phyloP scores from a whole-genome alignment of 225 moss, liverwort and hornwort species.

The Ulota crispa region DNA sequence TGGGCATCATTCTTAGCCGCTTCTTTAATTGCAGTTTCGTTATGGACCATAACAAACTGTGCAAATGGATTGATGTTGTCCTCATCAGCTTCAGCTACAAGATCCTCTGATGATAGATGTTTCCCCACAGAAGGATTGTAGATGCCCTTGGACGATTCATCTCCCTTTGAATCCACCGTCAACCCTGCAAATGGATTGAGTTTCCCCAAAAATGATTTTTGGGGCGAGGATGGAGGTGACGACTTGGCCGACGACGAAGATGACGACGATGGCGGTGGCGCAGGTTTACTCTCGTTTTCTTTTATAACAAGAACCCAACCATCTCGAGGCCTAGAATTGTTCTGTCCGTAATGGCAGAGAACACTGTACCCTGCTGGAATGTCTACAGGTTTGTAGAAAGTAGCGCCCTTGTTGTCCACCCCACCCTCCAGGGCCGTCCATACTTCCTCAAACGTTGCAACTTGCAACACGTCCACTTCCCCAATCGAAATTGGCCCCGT shows the following conservation, averaged over 20 bases:
- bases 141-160: slow-evolving; percentile 16
- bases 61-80: slow-evolving; percentile 40
- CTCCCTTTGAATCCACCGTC: slow-evolving; percentile 19
- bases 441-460: slow-evolving; percentile 61
- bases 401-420: slow-evolving; percentile 40
- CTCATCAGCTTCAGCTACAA: slow-evolving; percentile 27
- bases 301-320: slow-evolving; percentile 72
- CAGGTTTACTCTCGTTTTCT: slow-evolving; percentile 27
- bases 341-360: slow-evolving; percentile 64
- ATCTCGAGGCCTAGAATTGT: slow-evolving; percentile 40
- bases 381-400: slow-evolving; percentile 64
- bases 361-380: slow-evolving; percentile 59
- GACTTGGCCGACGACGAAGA: slow-evolving; percentile 28
- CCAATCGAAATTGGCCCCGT: slow-evolving; percentile 55
- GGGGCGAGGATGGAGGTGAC: slow-evolving; percentile 29
- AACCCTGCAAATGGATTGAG: slow-evolving; percentile 37
- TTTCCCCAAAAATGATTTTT: slow-evolving; percentile 3
- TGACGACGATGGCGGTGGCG: neutral
- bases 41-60: neutral
- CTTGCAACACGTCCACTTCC: slow-evolving; percentile 54
- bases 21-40: slow-evolving; percentile 6
- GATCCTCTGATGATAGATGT: slow-evolving; percentile 11
- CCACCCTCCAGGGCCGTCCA: slow-evolving; percentile 70
- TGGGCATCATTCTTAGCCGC: neutral
- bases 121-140: slow-evolving; percentile 31